phyloP scores from a whole-genome alignment of 2,329 filamentous ascomycete genomes.

The Sclerotinia minor region DNA sequence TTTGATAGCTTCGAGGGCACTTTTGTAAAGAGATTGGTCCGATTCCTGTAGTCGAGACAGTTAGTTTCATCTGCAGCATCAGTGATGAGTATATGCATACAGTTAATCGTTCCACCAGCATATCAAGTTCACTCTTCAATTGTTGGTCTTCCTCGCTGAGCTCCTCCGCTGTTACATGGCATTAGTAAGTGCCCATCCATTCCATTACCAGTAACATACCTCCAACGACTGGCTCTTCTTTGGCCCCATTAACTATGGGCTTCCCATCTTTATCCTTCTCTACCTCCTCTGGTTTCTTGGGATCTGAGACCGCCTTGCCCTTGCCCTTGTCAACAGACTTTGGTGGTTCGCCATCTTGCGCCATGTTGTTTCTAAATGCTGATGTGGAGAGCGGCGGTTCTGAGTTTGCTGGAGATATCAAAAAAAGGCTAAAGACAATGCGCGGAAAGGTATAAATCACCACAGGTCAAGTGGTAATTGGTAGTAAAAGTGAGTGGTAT shows the following conservation, averaged over 20 bases:
- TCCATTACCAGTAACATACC: conserved; percentile 40
- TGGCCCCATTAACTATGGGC: conserved; percentile 69
- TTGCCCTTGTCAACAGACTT: conserved; percentile 92
- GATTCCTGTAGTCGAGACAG: conserved; percentile 63
- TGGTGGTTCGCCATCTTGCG: conserved; percentile 86
- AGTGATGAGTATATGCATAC: conserved; percentile 50
- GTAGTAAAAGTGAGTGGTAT: conserved; percentile 24
- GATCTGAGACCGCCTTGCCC: conserved; percentile 73
- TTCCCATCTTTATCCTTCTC: conserved; percentile 71
- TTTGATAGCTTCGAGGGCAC: conserved; percentile 94
- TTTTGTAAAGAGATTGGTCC: conserved; percentile 83
- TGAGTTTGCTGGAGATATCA: conserved; percentile 10
- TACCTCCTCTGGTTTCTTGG: conserved; percentile 59
- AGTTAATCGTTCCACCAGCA: conserved; percentile 93
- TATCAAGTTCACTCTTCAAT: conserved; percentile 95
- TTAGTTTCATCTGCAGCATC: conserved; percentile 25
- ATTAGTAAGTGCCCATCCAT: conserved; percentile 42
- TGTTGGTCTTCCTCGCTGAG: conserved; percentile 98
- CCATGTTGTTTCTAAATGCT: conserved; percentile 62
- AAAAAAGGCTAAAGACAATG: conserved; percentile 22
- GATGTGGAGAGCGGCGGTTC: conserved; percentile 22
- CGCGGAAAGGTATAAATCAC: conserved; percentile 15
- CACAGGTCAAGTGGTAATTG: conserved; percentile 19
- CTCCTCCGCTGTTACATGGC: conserved; percentile 65
- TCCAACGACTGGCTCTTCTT: conserved; percentile 60